Evolutionary conservation across 2,329 filamentous ascomycete species (phyloP), one percentile per base, ranked within the genome.

Genomic region (Magnaporthales sp.): DNA sequence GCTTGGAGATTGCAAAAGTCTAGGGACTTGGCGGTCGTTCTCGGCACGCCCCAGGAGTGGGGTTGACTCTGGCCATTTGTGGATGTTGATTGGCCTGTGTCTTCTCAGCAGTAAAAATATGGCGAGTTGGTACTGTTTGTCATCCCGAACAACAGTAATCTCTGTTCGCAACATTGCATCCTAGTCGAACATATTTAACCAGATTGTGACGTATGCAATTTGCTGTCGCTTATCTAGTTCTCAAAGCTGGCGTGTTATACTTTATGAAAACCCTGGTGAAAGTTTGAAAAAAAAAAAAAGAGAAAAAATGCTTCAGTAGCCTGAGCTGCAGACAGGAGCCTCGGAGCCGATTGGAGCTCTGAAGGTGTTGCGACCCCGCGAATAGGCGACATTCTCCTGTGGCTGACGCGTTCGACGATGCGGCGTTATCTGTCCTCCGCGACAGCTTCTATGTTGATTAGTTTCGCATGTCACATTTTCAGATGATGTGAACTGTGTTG

Each of bases 351-450:
- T 60, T 60, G 56, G 56, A 60, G 56, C 56, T 60, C 56, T 27
- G 15, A 10, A 27, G n/a, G 56, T 6, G 13, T 60, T 13, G 38
- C 61, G 24, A 64, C 63, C 63, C 63, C 38, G 63, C 63, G 38
- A 54, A 29, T 61, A 4, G n/a, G 60, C 6, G 13, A 58, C 24
- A 24, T 26, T 24, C 11, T 32, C 13, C 4, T 58, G 66, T 67
- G 66, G 66, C 66, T 67, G 66, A 67, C 66, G 66, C 66, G 66
- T 60, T 56, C 62, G 22, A 32, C 11, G 31, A 54, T 67, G 62
- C 60, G 66, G 38, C 66, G 62, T 51, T 30, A 38, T 64, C 46
- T 51, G 54, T 60, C 56, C 27, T 60, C 4, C 24, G 56, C 56
- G 29, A 60, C 56, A 60, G 56, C 56, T 60, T 51, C 15, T n/a